Conservation (phyloP, 768 basidiomycete genomes). For the Trichaptum fuscoviolaceum region DNA sequence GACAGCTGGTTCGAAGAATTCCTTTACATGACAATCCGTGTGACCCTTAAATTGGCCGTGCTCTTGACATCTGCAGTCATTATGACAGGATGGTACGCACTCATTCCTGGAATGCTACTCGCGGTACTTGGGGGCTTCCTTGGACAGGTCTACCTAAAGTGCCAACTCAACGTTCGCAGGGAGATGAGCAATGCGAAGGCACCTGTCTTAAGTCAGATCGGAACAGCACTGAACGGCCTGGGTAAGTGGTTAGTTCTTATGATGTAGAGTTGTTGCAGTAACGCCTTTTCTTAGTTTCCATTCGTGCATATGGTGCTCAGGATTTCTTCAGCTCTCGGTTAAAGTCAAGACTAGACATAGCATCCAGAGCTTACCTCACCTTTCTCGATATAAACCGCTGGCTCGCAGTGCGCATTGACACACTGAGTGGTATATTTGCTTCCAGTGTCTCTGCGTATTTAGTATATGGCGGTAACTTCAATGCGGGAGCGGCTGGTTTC, state of each 20-base stretch:
- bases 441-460: slow-evolving; percentile 50
- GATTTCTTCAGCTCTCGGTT: slow-evolving; percentile 24
- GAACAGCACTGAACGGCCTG: background rate
- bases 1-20: slow-evolving; percentile 6
- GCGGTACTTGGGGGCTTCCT: slow-evolving; percentile 26
- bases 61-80: background rate
- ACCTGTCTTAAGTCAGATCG: slow-evolving; percentile 12
- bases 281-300: slow-evolving; percentile 22
- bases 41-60: slow-evolving; percentile 17
- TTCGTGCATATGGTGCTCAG: slow-evolving; percentile 37
- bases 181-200: slow-evolving; percentile 22
- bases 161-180: slow-evolving; percentile 32
- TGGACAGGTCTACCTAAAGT: slow-evolving; percentile 38
- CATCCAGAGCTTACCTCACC: slow-evolving; percentile 17
- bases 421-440: slow-evolving; percentile 52
- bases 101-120: slow-evolving; percentile 18
- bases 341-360: slow-evolving; percentile 30
- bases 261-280: too few relatives aligned
- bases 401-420: slow-evolving; percentile 47
- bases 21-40: slow-evolving; percentile 4
- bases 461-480: slow-evolving; percentile 35
- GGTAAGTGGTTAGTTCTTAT: too few relatives aligned
- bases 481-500: slow-evolving; percentile 12
- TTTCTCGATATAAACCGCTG: slow-evolving; percentile 30
- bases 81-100: slow-evolving; percentile 10